phyloP scores from a whole-genome alignment of 805 yeast species.

The Candida rishiriensis region DNA sequence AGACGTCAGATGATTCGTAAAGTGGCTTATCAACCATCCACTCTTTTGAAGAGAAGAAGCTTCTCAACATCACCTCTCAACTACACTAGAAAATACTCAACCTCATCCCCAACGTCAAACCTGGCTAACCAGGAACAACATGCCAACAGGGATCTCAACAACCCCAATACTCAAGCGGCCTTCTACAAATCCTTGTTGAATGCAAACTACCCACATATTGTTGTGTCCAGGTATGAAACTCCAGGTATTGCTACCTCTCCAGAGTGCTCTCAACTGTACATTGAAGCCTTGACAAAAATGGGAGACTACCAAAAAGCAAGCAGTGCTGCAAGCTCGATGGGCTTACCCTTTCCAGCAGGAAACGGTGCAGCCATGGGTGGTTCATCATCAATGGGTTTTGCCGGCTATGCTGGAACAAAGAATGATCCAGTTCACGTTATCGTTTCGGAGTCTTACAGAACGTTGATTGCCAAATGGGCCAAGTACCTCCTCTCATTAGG shows the following conservation, averaged over 20 bases:
- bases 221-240: constrained; percentile 89
- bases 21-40: not conserved
- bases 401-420: constrained; percentile 48
- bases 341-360: constrained; percentile 13
- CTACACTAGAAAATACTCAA: not conserved
- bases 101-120: constrained; percentile 22
- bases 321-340: constrained; percentile 47
- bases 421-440: constrained; percentile 91
- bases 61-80: too few species aligned
- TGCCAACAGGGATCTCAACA: constrained; percentile 74
- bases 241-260: constrained; percentile 84
- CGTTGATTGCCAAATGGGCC: constrained; percentile 79
- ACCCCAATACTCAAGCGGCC: constrained; percentile 72
- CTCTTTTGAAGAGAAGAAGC: too few species aligned
- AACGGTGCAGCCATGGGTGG: constrained; percentile 26
- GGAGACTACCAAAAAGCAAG: constrained; percentile 81
- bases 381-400: constrained; percentile 8
- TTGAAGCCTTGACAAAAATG: constrained; percentile 71
- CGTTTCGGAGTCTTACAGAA: constrained; percentile 77
- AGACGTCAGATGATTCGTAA: too few species aligned
- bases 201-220: constrained; percentile 91
- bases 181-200: constrained; percentile 73
- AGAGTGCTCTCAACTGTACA: constrained; percentile 74
- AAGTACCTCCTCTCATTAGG: constrained; percentile 85
- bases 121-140: constrained; percentile 69